Evolutionary conservation across 1,139 yeast species (phyloP).

Genomic region (Zygosaccharomyces sapae): DNA sequence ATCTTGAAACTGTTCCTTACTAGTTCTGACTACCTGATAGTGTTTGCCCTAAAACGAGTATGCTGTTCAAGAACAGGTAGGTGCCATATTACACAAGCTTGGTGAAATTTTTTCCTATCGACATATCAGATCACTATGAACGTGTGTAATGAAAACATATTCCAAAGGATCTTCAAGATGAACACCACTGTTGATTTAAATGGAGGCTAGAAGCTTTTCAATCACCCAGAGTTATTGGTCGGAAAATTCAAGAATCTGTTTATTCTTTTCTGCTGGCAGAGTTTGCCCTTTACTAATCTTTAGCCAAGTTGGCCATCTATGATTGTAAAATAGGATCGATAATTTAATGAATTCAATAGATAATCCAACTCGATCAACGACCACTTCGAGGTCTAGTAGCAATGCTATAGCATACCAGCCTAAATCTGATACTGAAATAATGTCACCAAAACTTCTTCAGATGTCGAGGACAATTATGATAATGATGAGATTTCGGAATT

Average conservation of each 20-base stretch:
- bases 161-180: background rate
- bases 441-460: conserved; percentile 1
- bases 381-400: background rate
- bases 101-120: background rate
- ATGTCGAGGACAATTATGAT: conserved; percentile 15
- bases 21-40: no score
- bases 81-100: no score
- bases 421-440: background rate
- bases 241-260: background rate
- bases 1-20: conserved; percentile 3
- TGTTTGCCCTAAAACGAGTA: no score
- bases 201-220: background rate
- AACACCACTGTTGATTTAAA: background rate
- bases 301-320: background rate
- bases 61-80: background rate
- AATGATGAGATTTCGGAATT: conserved; percentile 14
- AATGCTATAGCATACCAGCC: background rate
- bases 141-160: background rate
- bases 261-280: background rate
- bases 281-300: background rate
- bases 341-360: background rate
- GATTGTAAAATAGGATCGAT: background rate
- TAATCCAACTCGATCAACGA: background rate
- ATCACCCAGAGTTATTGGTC: background rate
- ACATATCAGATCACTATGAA: background rate